Evolutionary conservation across 2,329 filamentous ascomycete genomes (phyloP).

Genomic region (Neofusicoccum parvum): DNA sequence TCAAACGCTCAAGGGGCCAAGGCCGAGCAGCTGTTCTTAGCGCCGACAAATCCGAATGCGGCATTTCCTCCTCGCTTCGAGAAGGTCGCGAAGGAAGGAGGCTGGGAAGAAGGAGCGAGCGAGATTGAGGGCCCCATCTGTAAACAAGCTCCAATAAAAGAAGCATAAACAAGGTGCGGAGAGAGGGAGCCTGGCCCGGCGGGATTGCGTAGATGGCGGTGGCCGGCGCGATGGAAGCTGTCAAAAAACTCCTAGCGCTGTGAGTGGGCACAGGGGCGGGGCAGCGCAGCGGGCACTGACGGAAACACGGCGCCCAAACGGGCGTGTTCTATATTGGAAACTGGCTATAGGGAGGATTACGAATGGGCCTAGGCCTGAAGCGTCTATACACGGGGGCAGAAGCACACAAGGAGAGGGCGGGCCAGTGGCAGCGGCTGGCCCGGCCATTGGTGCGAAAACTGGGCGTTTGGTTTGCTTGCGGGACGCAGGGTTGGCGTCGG

Average conservation of each 20-base stretch:
- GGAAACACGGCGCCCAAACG: neutral
- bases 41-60: conserved; percentile 8
- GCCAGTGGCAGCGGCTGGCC: neutral
- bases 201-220: conserved; percentile 7
- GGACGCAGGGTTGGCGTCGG: neutral
- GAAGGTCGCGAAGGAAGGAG: neutral
- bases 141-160: conserved; percentile 10
- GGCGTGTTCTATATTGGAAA: conserved; percentile 9
- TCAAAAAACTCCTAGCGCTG: too few species aligned
- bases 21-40: neutral
- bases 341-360: conserved; percentile 11
- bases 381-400: neutral
- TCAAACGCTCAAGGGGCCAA: neutral
- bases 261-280: too few species aligned
- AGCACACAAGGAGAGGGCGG: neutral
- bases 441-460: conserved; percentile 14
- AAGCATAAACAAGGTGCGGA: conserved; percentile 2
- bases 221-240: too few species aligned
- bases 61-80: neutral
- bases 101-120: neutral
- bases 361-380: conserved; percentile 3
- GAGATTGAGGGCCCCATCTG: conserved; percentile 3
- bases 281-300: neutral
- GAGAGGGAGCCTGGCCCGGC: neutral
- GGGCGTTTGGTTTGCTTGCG: neutral